Evolutionary conservation across 345 rosid genomes (phyloP).

Genomic region (Trapa incisa): DNA sequence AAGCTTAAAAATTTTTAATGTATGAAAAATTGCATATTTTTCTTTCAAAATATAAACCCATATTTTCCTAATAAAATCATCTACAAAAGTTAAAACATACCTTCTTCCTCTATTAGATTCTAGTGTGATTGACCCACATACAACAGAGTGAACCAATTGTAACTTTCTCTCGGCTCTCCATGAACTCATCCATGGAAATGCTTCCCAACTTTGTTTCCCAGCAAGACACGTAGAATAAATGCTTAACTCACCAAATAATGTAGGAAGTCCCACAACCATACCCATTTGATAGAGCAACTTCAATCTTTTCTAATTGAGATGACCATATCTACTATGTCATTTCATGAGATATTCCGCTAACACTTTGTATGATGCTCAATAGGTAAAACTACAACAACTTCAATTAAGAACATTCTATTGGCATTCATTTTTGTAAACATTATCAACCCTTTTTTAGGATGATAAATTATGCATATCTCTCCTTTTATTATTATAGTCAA

Average conservation of each 20-base stretch:
- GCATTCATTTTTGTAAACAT: not conserved
- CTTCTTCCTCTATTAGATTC: not conserved
- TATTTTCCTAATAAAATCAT: not conserved
- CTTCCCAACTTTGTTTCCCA: not conserved
- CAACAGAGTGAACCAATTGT: not conserved
- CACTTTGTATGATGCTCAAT: not conserved
- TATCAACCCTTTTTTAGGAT: not conserved
- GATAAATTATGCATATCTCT: not conserved
- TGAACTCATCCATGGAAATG: not conserved
- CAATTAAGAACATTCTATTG: constrained; percentile 1
- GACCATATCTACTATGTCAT: not conserved
- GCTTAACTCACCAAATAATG: not conserved
- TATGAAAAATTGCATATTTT: not conserved
- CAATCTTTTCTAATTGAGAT: constrained; percentile 2
- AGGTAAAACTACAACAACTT: not conserved
- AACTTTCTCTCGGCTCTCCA: not conserved
- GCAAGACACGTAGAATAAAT: not conserved
- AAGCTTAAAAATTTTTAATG: not conserved
- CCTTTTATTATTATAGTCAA: not conserved
- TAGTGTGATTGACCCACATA: not conserved
- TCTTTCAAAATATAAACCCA: not conserved
- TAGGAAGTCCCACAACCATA: not conserved
- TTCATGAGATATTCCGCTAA: not conserved
- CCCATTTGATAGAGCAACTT: constrained; percentile 1
- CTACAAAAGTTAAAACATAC: not conserved